A percentile compares a stretch with the other conserved stretches of the same genome.
phyloP scores from a whole-genome alignment of 2,329 filamentous ascomycete genomes.

The Fusarium devonianum region DNA sequence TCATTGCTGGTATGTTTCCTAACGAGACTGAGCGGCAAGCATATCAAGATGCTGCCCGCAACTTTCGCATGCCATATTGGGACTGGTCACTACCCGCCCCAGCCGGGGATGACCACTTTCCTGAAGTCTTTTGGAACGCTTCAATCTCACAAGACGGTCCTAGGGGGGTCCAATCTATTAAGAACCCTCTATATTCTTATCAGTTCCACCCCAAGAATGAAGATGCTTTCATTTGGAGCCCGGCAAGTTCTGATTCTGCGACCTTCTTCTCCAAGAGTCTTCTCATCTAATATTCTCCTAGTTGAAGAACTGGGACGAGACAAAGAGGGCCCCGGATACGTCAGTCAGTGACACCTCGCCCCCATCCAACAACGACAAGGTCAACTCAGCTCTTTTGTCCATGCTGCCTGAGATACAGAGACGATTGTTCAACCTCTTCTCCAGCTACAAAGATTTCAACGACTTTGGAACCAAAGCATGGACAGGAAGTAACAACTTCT shows the following conservation, averaged over 20 bases:
- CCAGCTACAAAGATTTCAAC: constrained; percentile 71
- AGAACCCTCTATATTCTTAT: constrained; percentile 69
- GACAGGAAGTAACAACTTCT: constrained; percentile 56
- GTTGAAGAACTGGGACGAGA: constrained; percentile 67
- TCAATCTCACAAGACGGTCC: constrained; percentile 63
- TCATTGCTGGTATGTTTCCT: constrained; percentile 59
- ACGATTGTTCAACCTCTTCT: constrained; percentile 72
- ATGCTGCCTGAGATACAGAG: constrained; percentile 64
- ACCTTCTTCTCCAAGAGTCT: too few species aligned
- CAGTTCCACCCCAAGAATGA: constrained; percentile 66
- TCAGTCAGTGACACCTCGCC: constrained; percentile 41
- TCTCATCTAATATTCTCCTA: constrained; percentile 40
- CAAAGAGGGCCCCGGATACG: constrained; percentile 61
- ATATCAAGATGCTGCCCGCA: constrained; percentile 59
- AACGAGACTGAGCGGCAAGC: constrained; percentile 53
- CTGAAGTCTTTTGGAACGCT: constrained; percentile 53
- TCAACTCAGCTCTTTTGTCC: constrained; percentile 54
- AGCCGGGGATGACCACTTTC: constrained; percentile 57
- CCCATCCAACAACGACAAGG: constrained; percentile 65
- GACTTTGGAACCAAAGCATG: constrained; percentile 74
- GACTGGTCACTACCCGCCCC: constrained; percentile 63
- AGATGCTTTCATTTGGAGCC: constrained; percentile 64
- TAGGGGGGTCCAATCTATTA: constrained; percentile 61
- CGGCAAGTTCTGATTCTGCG: constrained; percentile 64
- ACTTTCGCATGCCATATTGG: constrained; percentile 66